These are phyloP conservation scores for Austroboletus novae-zelandiae DNA, from an alignment of 1,284 basidiomycete genomes.

Conservation along the genomic window DNA sequence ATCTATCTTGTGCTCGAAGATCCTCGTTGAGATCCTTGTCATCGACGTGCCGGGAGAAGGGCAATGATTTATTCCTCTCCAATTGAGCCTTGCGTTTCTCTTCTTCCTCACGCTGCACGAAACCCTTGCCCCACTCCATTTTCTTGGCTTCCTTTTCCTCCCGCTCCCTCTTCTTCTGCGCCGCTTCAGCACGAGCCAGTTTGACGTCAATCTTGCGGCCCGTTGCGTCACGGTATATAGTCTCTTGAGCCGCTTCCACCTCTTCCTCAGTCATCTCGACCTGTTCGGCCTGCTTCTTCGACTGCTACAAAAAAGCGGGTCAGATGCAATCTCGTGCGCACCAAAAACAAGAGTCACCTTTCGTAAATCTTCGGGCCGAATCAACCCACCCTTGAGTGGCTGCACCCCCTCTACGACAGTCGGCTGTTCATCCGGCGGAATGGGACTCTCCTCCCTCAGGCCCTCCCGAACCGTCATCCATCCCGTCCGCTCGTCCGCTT, in stretches of 20 bases:
- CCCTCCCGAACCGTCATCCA: constrained; percentile 59
- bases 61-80: constrained; percentile 61
- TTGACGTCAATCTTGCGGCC: constrained; percentile 90
- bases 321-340: neutral
- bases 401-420: constrained; percentile 43
- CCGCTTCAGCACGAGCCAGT: constrained; percentile 79
- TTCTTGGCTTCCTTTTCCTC: constrained; percentile 85
- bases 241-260: constrained; percentile 74
- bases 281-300: constrained; percentile 39
- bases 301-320: constrained; percentile 30
- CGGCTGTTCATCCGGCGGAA: constrained; percentile 69
- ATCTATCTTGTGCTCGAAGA: constrained; percentile 74
- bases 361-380: constrained; percentile 65
- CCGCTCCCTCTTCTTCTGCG: constrained; percentile 69
- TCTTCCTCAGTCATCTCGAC: constrained; percentile 48
- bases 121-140: constrained; percentile 96
- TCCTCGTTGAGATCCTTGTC: constrained; percentile 86
- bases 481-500: constrained; percentile 47
- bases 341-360: constrained; percentile 34
- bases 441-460: constrained; percentile 44
- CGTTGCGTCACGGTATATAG: constrained; percentile 89
- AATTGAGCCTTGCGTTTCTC: constrained; percentile 64
- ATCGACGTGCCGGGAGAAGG: constrained; percentile 79
- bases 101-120: constrained; percentile 80
- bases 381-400: constrained; percentile 68